Percentiles rank a stretch among this genome's conserved stretches.
phyloP scores from a whole-genome alignment of 2,329 filamentous ascomycete species.

The Ceratocystis eucalypticola region DNA sequence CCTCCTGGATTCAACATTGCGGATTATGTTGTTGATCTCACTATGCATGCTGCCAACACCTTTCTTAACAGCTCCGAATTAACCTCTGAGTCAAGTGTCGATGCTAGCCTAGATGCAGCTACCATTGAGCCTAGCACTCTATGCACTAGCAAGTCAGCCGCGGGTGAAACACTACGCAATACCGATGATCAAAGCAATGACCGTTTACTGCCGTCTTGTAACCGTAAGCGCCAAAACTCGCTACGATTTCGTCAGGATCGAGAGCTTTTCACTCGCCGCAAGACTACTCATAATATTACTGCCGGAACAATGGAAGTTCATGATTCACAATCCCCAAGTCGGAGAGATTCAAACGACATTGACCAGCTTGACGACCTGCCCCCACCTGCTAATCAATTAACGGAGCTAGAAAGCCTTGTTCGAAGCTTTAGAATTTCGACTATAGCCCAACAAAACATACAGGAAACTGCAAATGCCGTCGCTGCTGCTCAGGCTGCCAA shows the following conservation, averaged over 20 bases:
- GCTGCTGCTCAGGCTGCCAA: constrained; percentile 53
- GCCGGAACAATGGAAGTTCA: constrained; percentile 39
- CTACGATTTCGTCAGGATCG: constrained; percentile 76
- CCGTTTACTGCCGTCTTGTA: constrained; percentile 48
- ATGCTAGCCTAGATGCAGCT: constrained; percentile 21
- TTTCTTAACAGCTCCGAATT: constrained; percentile 43
- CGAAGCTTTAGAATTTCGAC: constrained; percentile 63
- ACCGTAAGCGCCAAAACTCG: constrained; percentile 55
- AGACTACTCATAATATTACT: constrained; percentile 37
- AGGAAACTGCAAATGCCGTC: constrained; percentile 65
- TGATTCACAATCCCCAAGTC: not conserved
- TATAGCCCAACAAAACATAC: constrained; percentile 57
- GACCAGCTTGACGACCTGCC: constrained; percentile 58
- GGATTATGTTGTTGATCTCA: constrained; percentile 91
- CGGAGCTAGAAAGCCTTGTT: constrained; percentile 72
- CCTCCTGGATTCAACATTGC: constrained; percentile 97
- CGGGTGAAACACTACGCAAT: constrained; percentile 66
- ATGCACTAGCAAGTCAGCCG: constrained; percentile 76
- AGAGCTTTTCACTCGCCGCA: constrained; percentile 74
- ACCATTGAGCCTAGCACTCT: constrained; percentile 75
- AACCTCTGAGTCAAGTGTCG: constrained; percentile 35
- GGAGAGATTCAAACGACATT: not conserved
- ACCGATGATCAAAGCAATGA: constrained; percentile 53
- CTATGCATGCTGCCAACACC: constrained; percentile 75
- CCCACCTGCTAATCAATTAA: constrained; percentile 46